These are phyloP conservation scores for Suhomyces sp. DNA, from an alignment of 805 yeast species.

Conservation along the genomic window DNA sequence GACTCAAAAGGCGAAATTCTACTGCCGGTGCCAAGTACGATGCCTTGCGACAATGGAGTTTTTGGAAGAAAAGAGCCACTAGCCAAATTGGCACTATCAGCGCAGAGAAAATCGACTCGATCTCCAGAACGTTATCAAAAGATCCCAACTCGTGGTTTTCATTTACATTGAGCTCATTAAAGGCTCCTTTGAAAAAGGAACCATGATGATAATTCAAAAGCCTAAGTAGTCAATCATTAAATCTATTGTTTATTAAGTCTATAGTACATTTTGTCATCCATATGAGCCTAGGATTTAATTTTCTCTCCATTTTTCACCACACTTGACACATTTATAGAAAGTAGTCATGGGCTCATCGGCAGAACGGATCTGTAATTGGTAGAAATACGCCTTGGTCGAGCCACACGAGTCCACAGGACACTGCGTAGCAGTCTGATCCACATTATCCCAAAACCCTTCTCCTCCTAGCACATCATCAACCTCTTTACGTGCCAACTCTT, in stretches of 20 bases:
- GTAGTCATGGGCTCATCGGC: constrained; percentile 99
- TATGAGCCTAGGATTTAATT: constrained; percentile 42
- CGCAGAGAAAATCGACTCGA: not conserved
- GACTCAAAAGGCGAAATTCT: not conserved
- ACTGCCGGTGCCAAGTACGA: not conserved
- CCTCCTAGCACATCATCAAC: constrained; percentile 97
- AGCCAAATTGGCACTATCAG: not conserved
- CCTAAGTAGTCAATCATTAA: no score
- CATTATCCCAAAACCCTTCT: constrained; percentile 98
- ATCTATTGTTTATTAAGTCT: not conserved
- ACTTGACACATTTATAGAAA: constrained; percentile 89
- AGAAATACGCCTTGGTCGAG: constrained; percentile 88
- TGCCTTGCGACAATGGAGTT: not conserved
- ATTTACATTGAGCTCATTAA: not conserved
- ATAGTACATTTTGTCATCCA: not conserved
- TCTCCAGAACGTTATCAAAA: not conserved
- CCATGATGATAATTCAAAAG: not conserved
- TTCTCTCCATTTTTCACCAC: constrained; percentile 96
- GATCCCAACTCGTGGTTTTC: constrained; percentile 13
- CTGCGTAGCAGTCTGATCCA: constrained; percentile 90
- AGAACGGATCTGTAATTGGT: constrained; percentile 93
- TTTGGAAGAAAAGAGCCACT: not conserved
- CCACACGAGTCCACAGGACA: constrained; percentile 89
- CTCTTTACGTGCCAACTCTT: constrained; percentile 76
- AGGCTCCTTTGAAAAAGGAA: not conserved